Base-by-base conservation (phyloP, 2,329 filamentous ascomycete genomes). In the Fusarium stilboides region DNA sequence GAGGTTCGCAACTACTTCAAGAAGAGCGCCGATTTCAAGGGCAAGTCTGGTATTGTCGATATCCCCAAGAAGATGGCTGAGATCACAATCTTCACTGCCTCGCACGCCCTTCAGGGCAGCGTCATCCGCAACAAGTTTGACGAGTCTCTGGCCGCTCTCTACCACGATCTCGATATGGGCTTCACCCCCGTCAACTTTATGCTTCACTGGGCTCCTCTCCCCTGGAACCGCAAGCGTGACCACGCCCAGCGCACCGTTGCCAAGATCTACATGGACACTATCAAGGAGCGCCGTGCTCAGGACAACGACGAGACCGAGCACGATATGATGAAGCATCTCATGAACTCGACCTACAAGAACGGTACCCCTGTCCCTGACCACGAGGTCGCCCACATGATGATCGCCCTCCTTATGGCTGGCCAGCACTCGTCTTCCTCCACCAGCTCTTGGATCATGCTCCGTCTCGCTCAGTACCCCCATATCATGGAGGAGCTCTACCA, bases 381-480 rank as follows among this genome's bases (percentile, higher is more conserved):
- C 75, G 93, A 97, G 80, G 88, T 97, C 61, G 93, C 94, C 22
- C 92, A 96, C 81, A 95, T 97, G 88, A 95, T 97, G 92, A 97
- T 97, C 80, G 93, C 93, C 8, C 87, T 97, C 22, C 88, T 97
- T 66, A 97, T 97, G 93, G 94, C 93, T 62, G 94, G 94, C 57
- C 94, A 97, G 78, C 94, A 97, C 83, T 95, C 92, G 3, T 95
- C 93, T 3, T 93, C 93, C 6, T 94, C 93, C 20, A 94, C 92
- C 39, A 91, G 89, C 74, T 88, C 93, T 39, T 97, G 94, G 93
- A 94, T 97, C 75, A 86, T 96, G 78, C 86, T 97, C 40, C 91
- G 91, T 70, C 88, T 97, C 37, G 93, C 94, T 26, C 87, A 91
- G 63, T 87, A 91, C 74, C 93, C 94, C 14, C 85, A 94, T 19